These are phyloP conservation scores for Sclerotinia trifoliorum DNA, from an alignment of 2,329 filamentous ascomycete species.

Conservation along the genomic window DNA sequence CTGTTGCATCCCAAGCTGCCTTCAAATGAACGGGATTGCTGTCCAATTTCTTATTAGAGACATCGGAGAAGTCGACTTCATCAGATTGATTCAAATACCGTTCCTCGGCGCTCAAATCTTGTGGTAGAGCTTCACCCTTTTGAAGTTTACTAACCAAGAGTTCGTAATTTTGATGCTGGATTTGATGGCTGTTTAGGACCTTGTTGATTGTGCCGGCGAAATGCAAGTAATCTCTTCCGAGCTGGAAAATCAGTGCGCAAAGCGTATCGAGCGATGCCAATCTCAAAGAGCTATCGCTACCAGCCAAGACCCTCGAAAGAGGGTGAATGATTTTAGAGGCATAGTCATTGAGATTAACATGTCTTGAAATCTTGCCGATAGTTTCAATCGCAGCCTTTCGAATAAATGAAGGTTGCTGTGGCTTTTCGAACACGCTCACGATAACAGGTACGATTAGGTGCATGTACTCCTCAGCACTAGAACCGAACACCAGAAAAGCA, in stretches of 20 bases:
- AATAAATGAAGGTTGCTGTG: conserved; percentile 74
- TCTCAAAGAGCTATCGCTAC: conserved; percentile 70
- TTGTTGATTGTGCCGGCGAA: conserved; percentile 95
- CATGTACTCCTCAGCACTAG: conserved; percentile 98
- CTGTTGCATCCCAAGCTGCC: conserved; percentile 92
- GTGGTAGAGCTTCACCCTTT: conserved; percentile 91
- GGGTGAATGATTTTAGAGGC: conserved; percentile 96
- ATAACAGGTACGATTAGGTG: conserved; percentile 96
- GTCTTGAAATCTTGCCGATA: conserved; percentile 87
- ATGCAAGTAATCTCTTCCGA: conserved; percentile 91
- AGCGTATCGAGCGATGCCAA: conserved; percentile 87
- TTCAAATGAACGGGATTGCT: conserved; percentile 98
- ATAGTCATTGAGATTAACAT: conserved; percentile 96
- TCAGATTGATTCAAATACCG: conserved; percentile 75
- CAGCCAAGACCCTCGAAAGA: conserved; percentile 75
- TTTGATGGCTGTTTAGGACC: conserved; percentile 72
- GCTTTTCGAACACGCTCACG: conserved; percentile 89
- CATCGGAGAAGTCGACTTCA: conserved; percentile 78
- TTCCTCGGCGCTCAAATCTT: conserved; percentile 85
- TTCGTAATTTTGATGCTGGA: conserved; percentile 88
- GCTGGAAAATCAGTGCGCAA: conserved; percentile 91
- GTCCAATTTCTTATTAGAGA: conserved; percentile 88
- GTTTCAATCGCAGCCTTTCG: conserved; percentile 91
- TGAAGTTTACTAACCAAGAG: conserved; percentile 89
- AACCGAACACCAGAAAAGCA: conserved; percentile 92